phyloP scores from a whole-genome alignment of 2,329 filamentous ascomycete genomes.

The Hymenoscyphus occultus region DNA sequence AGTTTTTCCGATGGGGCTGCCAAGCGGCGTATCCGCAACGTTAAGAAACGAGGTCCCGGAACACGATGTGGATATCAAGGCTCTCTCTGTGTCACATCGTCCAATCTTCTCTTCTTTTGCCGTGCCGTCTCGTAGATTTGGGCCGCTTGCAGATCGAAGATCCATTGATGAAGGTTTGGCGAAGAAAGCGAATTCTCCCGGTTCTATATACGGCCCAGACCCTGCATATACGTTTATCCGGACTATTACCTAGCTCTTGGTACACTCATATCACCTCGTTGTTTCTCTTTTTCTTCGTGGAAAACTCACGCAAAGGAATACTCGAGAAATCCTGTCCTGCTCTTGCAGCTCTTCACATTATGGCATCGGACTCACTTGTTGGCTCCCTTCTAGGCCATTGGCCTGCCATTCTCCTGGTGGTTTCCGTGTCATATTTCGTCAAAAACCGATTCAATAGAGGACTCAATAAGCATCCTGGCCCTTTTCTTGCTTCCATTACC shows the following conservation, averaged over 20 bases:
- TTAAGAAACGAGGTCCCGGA: neutral
- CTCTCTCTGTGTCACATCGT: conserved; percentile 7
- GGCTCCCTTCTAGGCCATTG: conserved; percentile 39
- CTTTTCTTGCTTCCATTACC: conserved; percentile 63
- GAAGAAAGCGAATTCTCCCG: conserved; percentile 2
- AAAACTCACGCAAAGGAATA: neutral
- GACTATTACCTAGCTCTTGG: neutral
- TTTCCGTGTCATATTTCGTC: conserved; percentile 43
- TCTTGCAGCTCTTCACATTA: conserved; percentile 10
- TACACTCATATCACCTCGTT: neutral
- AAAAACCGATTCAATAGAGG: conserved; percentile 53
- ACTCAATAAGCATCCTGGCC: conserved; percentile 70
- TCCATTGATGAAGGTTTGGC: neutral
- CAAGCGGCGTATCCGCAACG: conserved; percentile 3
- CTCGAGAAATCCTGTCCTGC: neutral
- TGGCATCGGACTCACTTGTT: conserved; percentile 25
- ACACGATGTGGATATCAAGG: neutral
- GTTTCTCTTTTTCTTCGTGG: neutral
- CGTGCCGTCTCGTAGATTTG: conserved; percentile 10
- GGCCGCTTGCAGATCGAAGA: conserved; percentile 5
- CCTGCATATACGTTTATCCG: conserved; percentile 1
- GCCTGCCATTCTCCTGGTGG: conserved; percentile 39
- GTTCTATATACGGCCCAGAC: neutral
- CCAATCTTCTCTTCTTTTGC: conserved; percentile 8
- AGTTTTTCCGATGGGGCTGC: neutral